These are phyloP conservation scores for Voacanga thouarsii DNA, from an alignment of 257 asterid species.

Conservation along the genomic window DNA sequence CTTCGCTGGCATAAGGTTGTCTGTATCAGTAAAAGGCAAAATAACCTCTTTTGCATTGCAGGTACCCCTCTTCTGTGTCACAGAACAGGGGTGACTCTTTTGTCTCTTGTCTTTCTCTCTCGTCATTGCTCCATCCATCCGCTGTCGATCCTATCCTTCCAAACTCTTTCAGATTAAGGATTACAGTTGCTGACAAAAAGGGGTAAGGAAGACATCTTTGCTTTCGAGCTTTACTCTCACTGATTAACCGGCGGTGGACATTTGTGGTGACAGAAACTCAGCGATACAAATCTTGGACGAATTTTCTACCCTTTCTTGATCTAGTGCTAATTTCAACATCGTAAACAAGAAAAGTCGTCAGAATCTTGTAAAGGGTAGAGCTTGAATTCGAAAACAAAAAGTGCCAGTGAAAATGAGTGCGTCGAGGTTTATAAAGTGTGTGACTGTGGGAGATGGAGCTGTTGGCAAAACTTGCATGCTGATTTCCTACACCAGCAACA, in stretches of 20 bases:
- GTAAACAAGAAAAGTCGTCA: background rate
- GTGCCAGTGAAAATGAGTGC: background rate
- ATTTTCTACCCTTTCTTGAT: background rate
- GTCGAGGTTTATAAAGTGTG: conserved; percentile 9
- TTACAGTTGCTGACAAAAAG: background rate
- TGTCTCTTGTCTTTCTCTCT: background rate
- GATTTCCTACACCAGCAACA: conserved; percentile 6
- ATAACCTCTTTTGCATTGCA: background rate
- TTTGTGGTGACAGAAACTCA: background rate
- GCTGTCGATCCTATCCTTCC: background rate
- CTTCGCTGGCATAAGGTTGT: background rate
- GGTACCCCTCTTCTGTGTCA: no score
- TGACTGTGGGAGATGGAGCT: conserved; percentile 10
- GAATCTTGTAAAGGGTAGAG: background rate
- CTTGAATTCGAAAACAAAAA: background rate
- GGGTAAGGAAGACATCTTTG: background rate
- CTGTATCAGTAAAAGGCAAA: background rate
- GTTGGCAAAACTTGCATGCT: conserved; percentile 8
- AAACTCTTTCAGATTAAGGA: background rate
- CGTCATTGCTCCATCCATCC: background rate
- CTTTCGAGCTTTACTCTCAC: background rate
- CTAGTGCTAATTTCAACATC: background rate
- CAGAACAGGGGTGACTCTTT: background rate
- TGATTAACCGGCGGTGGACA: background rate
- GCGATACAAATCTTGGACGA: background rate